Evolutionary conservation across 352 stramenopile genomes (phyloP).

Genomic region (Sclerospora graminicola): DNA sequence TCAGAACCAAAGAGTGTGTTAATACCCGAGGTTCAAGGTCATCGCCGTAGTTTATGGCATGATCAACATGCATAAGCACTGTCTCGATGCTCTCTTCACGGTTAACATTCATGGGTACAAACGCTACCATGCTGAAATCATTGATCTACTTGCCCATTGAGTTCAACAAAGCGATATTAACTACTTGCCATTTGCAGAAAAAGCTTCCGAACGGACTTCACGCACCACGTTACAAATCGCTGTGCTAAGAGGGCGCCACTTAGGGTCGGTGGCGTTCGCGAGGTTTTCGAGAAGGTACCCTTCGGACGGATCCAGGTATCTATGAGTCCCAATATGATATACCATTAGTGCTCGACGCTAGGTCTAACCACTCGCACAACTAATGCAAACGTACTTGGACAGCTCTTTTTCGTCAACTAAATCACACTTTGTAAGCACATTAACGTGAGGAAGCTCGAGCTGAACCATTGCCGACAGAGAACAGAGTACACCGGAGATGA

Average conservation of each 20-base stretch:
- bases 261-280: conserved; percentile 63
- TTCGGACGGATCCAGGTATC: conserved; percentile 74
- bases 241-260: conserved; percentile 71
- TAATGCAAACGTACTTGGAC: conserved; percentile 45
- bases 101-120: conserved; percentile 95
- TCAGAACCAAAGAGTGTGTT: conserved; percentile 1
- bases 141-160: conserved; percentile 44
- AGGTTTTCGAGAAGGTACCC: conserved; percentile 79
- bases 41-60: conserved; percentile 96
- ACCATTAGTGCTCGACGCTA: conserved; percentile 2
- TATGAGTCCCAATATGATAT: conserved; percentile 8
- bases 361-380: not conserved
- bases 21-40: conserved; percentile 85
- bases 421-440: conserved; percentile 90
- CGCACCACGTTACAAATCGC: conserved; percentile 84
- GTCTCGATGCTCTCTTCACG: conserved; percentile 95
- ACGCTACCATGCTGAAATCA: conserved; percentile 97
- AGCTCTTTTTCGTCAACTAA: conserved; percentile 84
- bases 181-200: too few relatives aligned
- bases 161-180: too few relatives aligned
- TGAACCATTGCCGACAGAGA: conserved; percentile 97
- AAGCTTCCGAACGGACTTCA: not conserved
- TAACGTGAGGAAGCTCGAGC: conserved; percentile 95
- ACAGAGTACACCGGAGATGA: conserved; percentile 95
- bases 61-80: conserved; percentile 92